Percentiles rank a stretch among this genome's conserved stretches.
Evolutionary conservation across 768 basidiomycete genomes (phyloP).

Genomic region (Lactarius tabidus): DNA sequence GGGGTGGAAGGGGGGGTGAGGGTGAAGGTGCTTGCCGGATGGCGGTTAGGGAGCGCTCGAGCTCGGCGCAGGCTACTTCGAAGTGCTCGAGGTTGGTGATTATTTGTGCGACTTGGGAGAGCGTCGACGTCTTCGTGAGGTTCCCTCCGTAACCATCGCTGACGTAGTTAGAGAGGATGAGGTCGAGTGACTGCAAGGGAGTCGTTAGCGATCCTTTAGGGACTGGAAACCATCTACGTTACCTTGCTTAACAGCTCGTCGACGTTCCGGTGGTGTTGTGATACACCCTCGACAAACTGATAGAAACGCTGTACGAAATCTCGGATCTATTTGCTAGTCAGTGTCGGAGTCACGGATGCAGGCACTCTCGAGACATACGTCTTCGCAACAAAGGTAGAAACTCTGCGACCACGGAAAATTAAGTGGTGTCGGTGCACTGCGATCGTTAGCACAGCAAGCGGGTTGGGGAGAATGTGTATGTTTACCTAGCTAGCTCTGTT

Average conservation of each 20-base stretch:
- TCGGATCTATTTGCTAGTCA: conserved; percentile 54
- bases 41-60: conserved; percentile 79
- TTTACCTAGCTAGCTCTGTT: conserved; percentile 52
- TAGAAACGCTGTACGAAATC: conserved; percentile 93
- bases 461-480: not conserved
- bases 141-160: conserved; percentile 70
- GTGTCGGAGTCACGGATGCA: conserved; percentile 1
- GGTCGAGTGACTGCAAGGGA: conserved; percentile 70
- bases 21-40: conserved; percentile 51
- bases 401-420: conserved; percentile 92
- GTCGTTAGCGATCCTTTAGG: conserved; percentile 1
- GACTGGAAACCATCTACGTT: conserved; percentile 22
- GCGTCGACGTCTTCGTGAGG: conserved; percentile 67
- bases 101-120: conserved; percentile 91
- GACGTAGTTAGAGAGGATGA: conserved; percentile 70
- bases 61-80: conserved; percentile 74
- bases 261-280: conserved; percentile 85
- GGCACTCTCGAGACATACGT: conserved; percentile 43
- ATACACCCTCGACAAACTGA: conserved; percentile 92
- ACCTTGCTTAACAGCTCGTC: conserved; percentile 91
- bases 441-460: not conserved
- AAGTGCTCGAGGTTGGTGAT: conserved; percentile 93
- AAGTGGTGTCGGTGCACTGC: conserved; percentile 60
- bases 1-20: not conserved
- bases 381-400: conserved; percentile 92